These are phyloP conservation scores for Mucor piriformis DNA, from an alignment of 371 early-diverging fungal species.

Conservation along the genomic window DNA sequence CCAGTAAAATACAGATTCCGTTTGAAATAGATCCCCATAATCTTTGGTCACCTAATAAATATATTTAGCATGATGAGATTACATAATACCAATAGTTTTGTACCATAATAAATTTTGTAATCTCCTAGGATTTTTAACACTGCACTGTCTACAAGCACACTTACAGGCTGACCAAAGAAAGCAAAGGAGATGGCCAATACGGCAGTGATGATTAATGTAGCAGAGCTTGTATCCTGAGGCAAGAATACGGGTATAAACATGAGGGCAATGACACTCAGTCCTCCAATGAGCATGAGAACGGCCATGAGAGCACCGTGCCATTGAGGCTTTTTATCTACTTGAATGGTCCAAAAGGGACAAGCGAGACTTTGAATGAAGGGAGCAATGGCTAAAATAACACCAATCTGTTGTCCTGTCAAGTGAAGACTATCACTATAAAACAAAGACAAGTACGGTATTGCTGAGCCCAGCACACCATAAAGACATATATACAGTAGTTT, in stretches of 20 bases:
- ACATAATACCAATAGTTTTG: background rate
- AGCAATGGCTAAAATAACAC: constrained; percentile 43
- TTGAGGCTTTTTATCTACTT: constrained; percentile 37
- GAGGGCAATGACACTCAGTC: constrained; percentile 29
- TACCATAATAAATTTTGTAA: constrained; percentile 50
- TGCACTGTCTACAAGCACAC: constrained; percentile 44
- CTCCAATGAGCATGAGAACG: constrained; percentile 36
- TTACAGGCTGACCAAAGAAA: constrained; percentile 44
- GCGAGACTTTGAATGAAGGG: constrained; percentile 45
- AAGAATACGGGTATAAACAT: constrained; percentile 33
- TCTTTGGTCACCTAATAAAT: constrained; percentile 43
- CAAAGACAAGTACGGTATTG: constrained; percentile 41
- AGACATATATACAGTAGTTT: constrained; percentile 41
- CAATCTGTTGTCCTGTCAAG: constrained; percentile 42
- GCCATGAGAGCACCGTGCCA: constrained; percentile 45
- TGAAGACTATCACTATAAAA: constrained; percentile 40
- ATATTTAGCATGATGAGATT: background rate
- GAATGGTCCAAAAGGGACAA: constrained; percentile 46
- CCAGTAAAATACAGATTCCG: constrained; percentile 37
- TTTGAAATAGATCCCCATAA: constrained; percentile 51
- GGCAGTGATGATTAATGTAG: constrained; percentile 20
- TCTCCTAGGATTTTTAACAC: constrained; percentile 47
- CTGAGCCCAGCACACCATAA: constrained; percentile 42
- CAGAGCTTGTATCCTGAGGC: background rate
- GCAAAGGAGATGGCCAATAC: constrained; percentile 39